These are phyloP conservation scores for Sicyos baderoa DNA, from an alignment of 306 rosid species.

Conservation along the genomic window DNA sequence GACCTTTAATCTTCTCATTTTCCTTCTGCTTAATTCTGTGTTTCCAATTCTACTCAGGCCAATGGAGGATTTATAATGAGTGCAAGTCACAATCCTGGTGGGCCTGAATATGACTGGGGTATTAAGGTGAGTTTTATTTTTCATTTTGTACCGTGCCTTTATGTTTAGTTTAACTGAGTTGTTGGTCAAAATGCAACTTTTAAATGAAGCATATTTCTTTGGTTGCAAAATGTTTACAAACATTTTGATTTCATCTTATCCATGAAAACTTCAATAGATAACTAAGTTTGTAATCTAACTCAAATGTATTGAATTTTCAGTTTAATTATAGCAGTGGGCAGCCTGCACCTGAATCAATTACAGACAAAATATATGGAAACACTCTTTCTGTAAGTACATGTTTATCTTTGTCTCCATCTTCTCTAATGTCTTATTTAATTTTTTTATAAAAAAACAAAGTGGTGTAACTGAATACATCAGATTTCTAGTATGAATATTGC, in stretches of 20 bases:
- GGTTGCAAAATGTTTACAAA: neutral
- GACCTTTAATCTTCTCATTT: conserved; percentile 12
- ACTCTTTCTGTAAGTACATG: conserved; percentile 72
- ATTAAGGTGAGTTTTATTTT: conserved; percentile 58
- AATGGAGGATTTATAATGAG: conserved; percentile 99
- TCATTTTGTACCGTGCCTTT: neutral
- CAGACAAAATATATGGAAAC: conserved; percentile 95
- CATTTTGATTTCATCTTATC: neutral
- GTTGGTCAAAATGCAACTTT: neutral
- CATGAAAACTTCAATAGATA: neutral
- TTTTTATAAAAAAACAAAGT: neutral
- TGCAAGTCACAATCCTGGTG: conserved; percentile 98
- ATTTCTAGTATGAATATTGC: neutral
- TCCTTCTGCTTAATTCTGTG: conserved; percentile 12
- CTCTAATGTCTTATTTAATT: neutral
- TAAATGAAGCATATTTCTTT: neutral
- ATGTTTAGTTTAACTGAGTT: neutral
- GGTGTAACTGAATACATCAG: neutral
- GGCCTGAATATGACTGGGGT: conserved; percentile 98
- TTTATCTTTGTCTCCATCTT: neutral
- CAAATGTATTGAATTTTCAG: conserved; percentile 36
- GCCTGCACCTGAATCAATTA: conserved; percentile 97
- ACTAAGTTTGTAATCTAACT: conserved; percentile 26
- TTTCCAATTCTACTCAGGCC: conserved; percentile 44
- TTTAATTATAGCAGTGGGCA: conserved; percentile 96